These are phyloP conservation scores for Quercus variabilis DNA, from an alignment of 306 rosid genomes.

Conservation along the genomic window DNA sequence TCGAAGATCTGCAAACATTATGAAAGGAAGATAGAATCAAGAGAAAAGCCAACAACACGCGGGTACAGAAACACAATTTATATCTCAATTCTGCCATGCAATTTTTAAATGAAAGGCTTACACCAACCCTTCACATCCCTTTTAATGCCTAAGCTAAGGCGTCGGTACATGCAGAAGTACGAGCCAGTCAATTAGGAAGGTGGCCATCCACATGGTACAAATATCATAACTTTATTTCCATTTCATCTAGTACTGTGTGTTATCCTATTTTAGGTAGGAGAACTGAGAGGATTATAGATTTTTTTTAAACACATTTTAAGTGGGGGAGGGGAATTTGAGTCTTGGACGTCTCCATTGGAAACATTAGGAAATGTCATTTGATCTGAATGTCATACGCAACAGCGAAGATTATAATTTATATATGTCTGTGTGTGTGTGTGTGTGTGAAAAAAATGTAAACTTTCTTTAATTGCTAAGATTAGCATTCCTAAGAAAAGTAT, in stretches of 20 bases:
- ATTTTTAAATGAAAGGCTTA: background rate
- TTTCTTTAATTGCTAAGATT: too few species aligned
- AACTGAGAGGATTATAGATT: background rate
- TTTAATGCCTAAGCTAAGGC: background rate
- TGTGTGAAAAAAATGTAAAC: too few species aligned
- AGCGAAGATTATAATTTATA: too few species aligned
- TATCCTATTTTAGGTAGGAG: background rate
- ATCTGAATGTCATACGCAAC: too few species aligned
- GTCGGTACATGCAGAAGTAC: background rate
- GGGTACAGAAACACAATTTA: background rate
- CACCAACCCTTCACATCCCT: background rate
- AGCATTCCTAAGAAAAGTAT: too few species aligned
- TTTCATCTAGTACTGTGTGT: background rate
- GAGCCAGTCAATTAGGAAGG: background rate
- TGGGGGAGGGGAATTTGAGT: too few species aligned
- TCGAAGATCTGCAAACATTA: conserved; percentile 69
- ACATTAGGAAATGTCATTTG: too few species aligned
- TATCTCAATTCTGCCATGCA: background rate
- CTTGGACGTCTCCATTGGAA: too few species aligned
- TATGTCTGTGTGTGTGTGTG: too few species aligned
- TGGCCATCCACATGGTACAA: background rate
- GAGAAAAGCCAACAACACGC: background rate
- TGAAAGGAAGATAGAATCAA: conserved; percentile 1
- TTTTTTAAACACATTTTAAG: too few species aligned
- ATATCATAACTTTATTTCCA: background rate